Evolutionary conservation across 768 basidiomycete genomes (phyloP).

Genomic region (Calocera viscosa): DNA sequence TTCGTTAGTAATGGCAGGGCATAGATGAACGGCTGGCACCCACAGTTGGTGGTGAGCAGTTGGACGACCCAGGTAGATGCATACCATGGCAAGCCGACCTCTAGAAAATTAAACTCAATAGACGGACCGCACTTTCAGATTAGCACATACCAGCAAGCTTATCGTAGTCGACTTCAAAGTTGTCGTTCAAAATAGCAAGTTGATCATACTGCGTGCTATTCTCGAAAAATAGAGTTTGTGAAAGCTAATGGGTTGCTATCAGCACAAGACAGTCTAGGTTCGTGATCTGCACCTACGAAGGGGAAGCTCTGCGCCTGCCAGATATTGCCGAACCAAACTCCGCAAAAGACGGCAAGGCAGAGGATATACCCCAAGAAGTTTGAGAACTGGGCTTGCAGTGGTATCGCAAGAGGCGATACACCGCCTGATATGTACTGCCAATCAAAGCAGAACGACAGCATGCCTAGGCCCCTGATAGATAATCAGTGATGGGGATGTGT

Average conservation of each 20-base stretch:
- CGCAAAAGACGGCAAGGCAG: conserved; percentile 33
- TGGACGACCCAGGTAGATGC: conserved; percentile 37
- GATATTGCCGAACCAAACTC: conserved; percentile 33
- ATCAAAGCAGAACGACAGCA: conserved; percentile 25
- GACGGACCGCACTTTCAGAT: too few relatives aligned
- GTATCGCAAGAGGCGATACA: conserved; percentile 41
- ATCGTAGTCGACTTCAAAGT: conserved; percentile 39
- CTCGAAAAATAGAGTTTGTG: conserved; percentile 38
- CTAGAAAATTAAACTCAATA: neutral
- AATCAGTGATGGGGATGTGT: neutral
- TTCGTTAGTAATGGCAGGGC: too few relatives aligned
- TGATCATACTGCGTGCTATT: conserved; percentile 45
- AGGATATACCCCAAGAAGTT: conserved; percentile 34
- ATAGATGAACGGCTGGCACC: too few relatives aligned
- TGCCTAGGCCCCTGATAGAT: neutral
- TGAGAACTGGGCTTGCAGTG: conserved; percentile 36
- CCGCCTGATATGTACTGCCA: conserved; percentile 46
- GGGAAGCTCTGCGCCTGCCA: conserved; percentile 52
- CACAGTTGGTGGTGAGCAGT: too few relatives aligned
- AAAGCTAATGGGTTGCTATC: conserved; percentile 24
- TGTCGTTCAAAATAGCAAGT: conserved; percentile 36
- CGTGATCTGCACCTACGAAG: conserved; percentile 26
- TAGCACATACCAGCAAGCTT: conserved; percentile 33
- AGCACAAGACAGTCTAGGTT: neutral
- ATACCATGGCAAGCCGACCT: conserved; percentile 26